phyloP scores from a whole-genome alignment of 768 basidiomycete species.

The Pulveroboletus sp. region DNA sequence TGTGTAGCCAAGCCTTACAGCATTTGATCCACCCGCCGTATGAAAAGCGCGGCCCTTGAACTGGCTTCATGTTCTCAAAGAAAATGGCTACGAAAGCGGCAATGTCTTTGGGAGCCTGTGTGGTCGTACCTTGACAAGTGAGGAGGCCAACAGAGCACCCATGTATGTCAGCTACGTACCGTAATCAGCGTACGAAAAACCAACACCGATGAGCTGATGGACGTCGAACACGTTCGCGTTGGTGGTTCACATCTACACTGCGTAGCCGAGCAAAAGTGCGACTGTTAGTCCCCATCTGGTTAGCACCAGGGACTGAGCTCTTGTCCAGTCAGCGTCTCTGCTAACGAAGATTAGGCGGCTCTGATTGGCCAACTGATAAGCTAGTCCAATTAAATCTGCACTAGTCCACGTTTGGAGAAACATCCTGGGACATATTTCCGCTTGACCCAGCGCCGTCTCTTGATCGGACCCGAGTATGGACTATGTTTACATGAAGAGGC shows the following conservation, averaged over 20 bases:
- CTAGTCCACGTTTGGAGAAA: no score
- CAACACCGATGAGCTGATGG: slow-evolving; percentile 39
- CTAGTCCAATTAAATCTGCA: no score
- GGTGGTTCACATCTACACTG: slow-evolving; percentile 44
- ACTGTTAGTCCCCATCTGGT: no score
- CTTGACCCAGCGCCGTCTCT: no score
- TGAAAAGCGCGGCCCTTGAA: slow-evolving; percentile 61
- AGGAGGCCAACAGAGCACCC: background rate
- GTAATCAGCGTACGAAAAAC: slow-evolving; percentile 40
- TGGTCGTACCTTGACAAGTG: slow-evolving; percentile 45
- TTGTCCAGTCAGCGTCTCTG: no score
- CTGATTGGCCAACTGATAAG: no score
- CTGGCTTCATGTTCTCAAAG: slow-evolving; percentile 62
- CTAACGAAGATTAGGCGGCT: no score
- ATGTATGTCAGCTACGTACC: slow-evolving; percentile 24
- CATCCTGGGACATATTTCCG: no score
- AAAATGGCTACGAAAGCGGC: slow-evolving; percentile 65
- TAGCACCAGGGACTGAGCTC: no score
- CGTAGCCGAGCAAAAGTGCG: no score
- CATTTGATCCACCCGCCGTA: slow-evolving; percentile 52
- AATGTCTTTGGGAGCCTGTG: slow-evolving; percentile 61
- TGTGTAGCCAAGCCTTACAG: slow-evolving; percentile 23
- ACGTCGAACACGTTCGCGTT: slow-evolving; percentile 48
- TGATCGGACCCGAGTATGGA: slow-evolving; percentile 24
- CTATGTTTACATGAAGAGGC: slow-evolving; percentile 51